Conservation (phyloP, 2,329 filamentous ascomycete species). For the Trichoderma sp. region DNA sequence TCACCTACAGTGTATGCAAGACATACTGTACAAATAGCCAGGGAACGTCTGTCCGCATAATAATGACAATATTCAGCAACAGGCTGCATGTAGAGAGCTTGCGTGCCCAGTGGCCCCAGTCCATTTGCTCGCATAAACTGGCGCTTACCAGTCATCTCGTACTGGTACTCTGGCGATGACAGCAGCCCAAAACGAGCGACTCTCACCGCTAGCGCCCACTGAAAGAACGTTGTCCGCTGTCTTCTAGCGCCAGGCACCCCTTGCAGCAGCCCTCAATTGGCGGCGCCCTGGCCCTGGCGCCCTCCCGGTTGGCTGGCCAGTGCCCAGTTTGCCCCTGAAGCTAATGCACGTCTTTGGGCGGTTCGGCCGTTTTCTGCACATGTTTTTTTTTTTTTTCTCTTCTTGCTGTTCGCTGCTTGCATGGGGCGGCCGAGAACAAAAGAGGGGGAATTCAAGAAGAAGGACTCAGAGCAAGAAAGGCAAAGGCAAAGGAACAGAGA, state of each 20-base stretch:
- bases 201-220: constrained; percentile 19
- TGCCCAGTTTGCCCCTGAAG: constrained; percentile 24
- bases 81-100: neutral
- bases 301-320: constrained; percentile 23
- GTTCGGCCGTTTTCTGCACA: constrained; percentile 20
- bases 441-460: neutral
- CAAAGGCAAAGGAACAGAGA: neutral
- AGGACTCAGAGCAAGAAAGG: neutral
- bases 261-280: constrained; percentile 3
- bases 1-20: neutral
- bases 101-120: neutral
- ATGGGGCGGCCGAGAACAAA: neutral
- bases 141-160: neutral
- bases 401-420: neutral
- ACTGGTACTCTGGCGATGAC: neutral
- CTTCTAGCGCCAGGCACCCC: constrained; percentile 18
- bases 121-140: constrained; percentile 2
- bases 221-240: constrained; percentile 15
- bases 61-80: neutral
- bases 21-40: neutral
- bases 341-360: constrained; percentile 24
- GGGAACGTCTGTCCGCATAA: neutral
- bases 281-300: neutral
- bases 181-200: neutral
- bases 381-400: neutral